These are phyloP conservation scores for Neonectria neomacrospora DNA, from an alignment of 2,329 filamentous ascomycete genomes.

Conservation along the genomic window DNA sequence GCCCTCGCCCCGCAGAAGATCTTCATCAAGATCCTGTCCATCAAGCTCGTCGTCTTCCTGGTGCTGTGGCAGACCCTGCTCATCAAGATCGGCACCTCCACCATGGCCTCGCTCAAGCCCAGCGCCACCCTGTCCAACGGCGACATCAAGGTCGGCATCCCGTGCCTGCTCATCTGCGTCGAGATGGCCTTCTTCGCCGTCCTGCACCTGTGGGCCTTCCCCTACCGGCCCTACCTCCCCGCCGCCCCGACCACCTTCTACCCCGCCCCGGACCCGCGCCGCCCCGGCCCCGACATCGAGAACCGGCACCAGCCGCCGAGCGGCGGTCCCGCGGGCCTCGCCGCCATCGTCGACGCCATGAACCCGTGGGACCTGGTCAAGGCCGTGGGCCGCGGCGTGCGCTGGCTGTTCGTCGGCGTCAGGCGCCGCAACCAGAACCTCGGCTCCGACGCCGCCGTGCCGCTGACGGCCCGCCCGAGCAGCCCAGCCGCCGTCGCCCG, in stretches of 20 bases:
- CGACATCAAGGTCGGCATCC: conserved; percentile 86
- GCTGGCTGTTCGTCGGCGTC: conserved; percentile 83
- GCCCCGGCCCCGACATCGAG: conserved; percentile 54
- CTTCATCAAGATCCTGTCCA: conserved; percentile 83
- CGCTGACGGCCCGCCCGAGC: conserved; percentile 44
- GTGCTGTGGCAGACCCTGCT: conserved; percentile 82
- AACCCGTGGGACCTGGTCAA: conserved; percentile 88
- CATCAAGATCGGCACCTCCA: conserved; percentile 64
- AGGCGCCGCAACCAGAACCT: conserved; percentile 66
- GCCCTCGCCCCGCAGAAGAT: conserved; percentile 76
- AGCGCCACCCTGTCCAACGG: conserved; percentile 69
- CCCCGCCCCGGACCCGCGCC: conserved; percentile 55
- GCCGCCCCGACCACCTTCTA: conserved; percentile 59
- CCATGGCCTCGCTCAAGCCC: conserved; percentile 70
- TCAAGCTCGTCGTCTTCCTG: conserved; percentile 92
- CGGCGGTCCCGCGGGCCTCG: conserved; percentile 72
- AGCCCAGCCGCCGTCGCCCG: conserved; percentile 39
- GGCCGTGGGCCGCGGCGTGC: conserved; percentile 78
- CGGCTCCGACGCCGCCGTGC: conserved; percentile 53
- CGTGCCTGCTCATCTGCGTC: conserved; percentile 79
- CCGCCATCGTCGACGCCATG: conserved; percentile 76
- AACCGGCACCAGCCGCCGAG: conserved; percentile 63
- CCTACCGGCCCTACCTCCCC: conserved; percentile 75
- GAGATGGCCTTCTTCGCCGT: conserved; percentile 87
- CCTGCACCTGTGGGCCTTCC: conserved; percentile 85